Evolutionary conservation across 1,284 basidiomycete species (phyloP), one percentile per base, ranked within the genome.

Genomic region (Rhodotorula sp.): DNA sequence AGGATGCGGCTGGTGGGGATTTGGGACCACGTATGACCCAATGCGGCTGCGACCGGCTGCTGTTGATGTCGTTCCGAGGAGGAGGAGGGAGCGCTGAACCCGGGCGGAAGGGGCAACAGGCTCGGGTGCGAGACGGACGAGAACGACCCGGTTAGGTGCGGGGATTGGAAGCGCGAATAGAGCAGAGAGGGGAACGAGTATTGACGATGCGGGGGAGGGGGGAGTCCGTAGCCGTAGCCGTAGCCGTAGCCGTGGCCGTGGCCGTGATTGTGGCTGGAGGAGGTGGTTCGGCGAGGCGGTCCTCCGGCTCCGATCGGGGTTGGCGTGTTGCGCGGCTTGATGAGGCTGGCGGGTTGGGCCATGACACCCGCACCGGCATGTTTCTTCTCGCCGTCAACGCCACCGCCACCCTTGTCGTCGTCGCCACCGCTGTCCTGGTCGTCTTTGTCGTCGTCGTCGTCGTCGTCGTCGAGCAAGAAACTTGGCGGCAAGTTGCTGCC

Each of bases 1-100:
- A 95, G 89, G 67, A 97, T 85, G 18, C 94, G 85, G 5, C 85
- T 85, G 73, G 94, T 94, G 70, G 97, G 84, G 72, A 91, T 89
- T 80, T 95, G 95, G 15, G 92, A 89, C 94, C 94, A 97, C 3
- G 88, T 88, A 62, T 95, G 87, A 0, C 94, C 94, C 3, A 97
- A 82, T 52, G 86, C 87, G 0, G 90, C 92, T 81, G 93, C 90
- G 78, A 93, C 92, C 12, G 56, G 26, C n/a, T n/a, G 26, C n/a
- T n/a, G 52, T n/a, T n/a, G 23, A 2, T n/a, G 54, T 8, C 31
- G 26, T 26, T 28, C 26, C n/a, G 38, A 43, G 10, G 38, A 43
- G 10, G 38, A 43, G 38, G 54, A 85, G 26, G 52, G 47, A 6
- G 28, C 88, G 85, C 48, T 85, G 86, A 7, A 80, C 80, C 79